Evolutionary conservation across 169 alveolate species (phyloP), one percentile per base, ranked within the genome.

Genomic region (Babesia bigemina): DNA sequence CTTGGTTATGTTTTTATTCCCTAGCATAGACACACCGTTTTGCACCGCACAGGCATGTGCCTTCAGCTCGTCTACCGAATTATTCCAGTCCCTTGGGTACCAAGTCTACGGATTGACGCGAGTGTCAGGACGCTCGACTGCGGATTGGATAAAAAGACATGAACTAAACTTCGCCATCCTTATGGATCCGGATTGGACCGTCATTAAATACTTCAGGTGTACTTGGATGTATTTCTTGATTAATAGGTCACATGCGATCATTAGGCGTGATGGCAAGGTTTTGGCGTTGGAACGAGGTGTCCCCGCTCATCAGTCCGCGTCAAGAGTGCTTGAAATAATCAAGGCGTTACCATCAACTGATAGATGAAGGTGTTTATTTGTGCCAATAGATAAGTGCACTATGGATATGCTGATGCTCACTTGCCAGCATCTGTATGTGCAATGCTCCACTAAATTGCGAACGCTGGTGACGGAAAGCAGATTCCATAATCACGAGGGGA

Each of bases 21-120:
- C 94, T 0, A 78, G 86, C 22, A 92, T 86, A 11, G 77, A 84
- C 50, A 90, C 94, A 21, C 94, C 94, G 8, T 82, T 79, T 10
- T 90, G 94, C 42, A 90, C 92, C 7, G 71, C 83, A 44, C 94
- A 90, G 78, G 94, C 94, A 33, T 67, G 89, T 24, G 42, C 67
- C 22, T 90, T 86, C 47, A 78, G 79, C 33, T 62, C 67, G 33
- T 77, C 70, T 33, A 57, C 26, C 60, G 61, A 70, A n/a, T 58
- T 70, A 17, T 72, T 90, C 56, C 74, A 61, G 8, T 50, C 52
- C 22, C 67, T 70, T 45, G 91, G 89, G 39, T 90, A 90, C 63
- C 91, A 86, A 19, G 77, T 90, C 24, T 90, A 85, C 75, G 92
- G 91, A 7, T 76, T 84, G 63, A 71, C 90, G 19, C 61, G 90